These are phyloP conservation scores for Azolla pinnata DNA, from an alignment of 75 land plant genomes.

Conservation along the genomic window DNA sequence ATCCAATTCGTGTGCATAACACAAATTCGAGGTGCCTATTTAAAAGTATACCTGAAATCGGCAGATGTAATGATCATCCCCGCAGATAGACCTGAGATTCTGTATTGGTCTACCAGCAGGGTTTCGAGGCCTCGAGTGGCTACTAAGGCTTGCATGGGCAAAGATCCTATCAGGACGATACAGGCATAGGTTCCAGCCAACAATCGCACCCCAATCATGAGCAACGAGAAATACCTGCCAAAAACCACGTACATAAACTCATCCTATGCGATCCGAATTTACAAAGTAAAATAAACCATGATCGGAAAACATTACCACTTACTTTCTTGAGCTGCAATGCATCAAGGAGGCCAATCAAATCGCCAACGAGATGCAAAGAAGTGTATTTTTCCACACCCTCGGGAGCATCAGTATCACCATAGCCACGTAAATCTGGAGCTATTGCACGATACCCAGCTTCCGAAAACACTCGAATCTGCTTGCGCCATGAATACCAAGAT, in stretches of 20 bases:
- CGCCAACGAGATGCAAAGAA: conserved; percentile 44
- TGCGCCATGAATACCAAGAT: conserved; percentile 56
- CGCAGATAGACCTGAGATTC: conserved; percentile 7
- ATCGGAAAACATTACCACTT: not conserved
- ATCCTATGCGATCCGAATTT: not conserved
- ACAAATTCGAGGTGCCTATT: no score
- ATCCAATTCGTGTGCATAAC: no score
- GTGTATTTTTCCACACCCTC: conserved; percentile 21
- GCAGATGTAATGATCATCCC: conserved; percentile 32
- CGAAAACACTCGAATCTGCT: conserved; percentile 41
- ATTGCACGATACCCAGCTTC: conserved; percentile 33
- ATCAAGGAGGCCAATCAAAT: conserved; percentile 36
- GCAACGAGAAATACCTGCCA: conserved; percentile 16
- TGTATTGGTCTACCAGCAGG: conserved; percentile 16
- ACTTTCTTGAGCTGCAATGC: conserved; percentile 13
- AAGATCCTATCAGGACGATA: conserved; percentile 32
- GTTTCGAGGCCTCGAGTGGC: conserved; percentile 19
- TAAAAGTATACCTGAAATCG: conserved; percentile 28
- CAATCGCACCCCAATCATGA: conserved; percentile 27
- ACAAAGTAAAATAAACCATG: not conserved
- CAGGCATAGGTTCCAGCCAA: conserved; percentile 27
- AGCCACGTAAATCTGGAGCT: conserved; percentile 58
- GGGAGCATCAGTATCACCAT: conserved; percentile 50
- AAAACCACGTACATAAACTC: not conserved
- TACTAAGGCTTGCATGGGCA: conserved; percentile 29